Conservation (phyloP, 2,329 filamentous ascomycete genomes). For the Aspergillus pseudotamarii region DNA sequence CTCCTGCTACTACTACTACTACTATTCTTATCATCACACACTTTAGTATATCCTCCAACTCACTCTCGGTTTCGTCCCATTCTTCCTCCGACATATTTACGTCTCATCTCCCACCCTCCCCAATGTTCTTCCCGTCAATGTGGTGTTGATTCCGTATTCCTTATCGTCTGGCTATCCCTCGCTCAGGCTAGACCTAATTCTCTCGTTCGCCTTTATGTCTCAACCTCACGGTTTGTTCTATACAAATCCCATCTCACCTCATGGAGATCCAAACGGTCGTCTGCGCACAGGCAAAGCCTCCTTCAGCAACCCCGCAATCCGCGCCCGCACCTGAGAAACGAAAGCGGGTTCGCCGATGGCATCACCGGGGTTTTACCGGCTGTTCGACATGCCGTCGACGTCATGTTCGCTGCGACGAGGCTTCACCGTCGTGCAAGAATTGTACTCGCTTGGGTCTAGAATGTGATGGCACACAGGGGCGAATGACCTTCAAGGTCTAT, state of each 20-base stretch:
- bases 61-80: not conserved
- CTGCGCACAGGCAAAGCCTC: slow-evolving; percentile 20
- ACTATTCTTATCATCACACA: not conserved
- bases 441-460: slow-evolving; percentile 38
- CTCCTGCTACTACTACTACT: no score
- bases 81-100: not conserved
- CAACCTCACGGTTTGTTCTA: slow-evolving; percentile 11
- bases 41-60: not conserved
- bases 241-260: slow-evolving; percentile 18
- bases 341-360: slow-evolving; percentile 43
- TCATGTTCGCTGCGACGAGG: slow-evolving; percentile 43
- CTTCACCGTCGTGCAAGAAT: slow-evolving; percentile 41
- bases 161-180: slow-evolving; percentile 1
- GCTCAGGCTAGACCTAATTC: not conserved
- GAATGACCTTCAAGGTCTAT: slow-evolving; percentile 44
- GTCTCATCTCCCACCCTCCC: not conserved
- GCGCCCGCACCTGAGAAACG: slow-evolving; percentile 25
- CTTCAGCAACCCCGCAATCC: slow-evolving; percentile 17
- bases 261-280: slow-evolving; percentile 34
- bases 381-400: slow-evolving; percentile 45
- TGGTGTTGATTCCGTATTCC: not conserved
- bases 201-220: slow-evolving; percentile 28
- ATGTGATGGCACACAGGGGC: slow-evolving; percentile 38
- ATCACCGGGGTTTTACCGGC: slow-evolving; percentile 46
- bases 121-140: not conserved